A percentile compares a stretch with the other conserved stretches of the same genome.
Conservation (phyloP, 768 basidiomycete genomes). For the Podaxis sp. region DNA sequence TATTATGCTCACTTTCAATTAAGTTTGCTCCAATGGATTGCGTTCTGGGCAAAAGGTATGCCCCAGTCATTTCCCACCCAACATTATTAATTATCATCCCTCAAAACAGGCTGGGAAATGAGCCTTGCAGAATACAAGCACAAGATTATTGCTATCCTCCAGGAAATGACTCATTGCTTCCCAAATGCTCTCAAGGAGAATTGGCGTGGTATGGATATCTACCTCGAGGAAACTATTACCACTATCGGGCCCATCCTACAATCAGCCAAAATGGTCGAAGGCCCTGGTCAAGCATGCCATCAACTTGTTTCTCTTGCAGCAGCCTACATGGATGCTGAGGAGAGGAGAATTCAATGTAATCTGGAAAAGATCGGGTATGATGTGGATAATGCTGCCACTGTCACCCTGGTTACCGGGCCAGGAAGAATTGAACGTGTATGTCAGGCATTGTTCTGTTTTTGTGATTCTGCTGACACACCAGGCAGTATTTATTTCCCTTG, state of each 20-base stretch:
- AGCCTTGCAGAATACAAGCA: constrained; percentile 34
- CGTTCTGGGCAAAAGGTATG: constrained; percentile 37
- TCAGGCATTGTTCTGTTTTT: background rate
- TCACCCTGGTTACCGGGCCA: constrained; percentile 33
- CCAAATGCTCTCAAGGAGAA: constrained; percentile 32
- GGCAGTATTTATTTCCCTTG: constrained; percentile 23
- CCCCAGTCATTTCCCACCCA: background rate
- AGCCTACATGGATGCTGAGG: constrained; percentile 26
- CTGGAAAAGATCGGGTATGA: constrained; percentile 31
- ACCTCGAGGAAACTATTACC: constrained; percentile 33
- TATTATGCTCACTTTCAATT: background rate
- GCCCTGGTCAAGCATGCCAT: constrained; percentile 26
- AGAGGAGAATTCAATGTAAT: constrained; percentile 29
- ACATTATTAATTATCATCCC: background rate
- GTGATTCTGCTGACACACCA: background rate
- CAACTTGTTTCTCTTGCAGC: constrained; percentile 28
- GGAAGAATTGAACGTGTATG: constrained; percentile 37
- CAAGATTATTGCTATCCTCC: constrained; percentile 31
- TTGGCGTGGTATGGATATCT: constrained; percentile 31
- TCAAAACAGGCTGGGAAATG: constrained; percentile 31
- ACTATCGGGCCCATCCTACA: constrained; percentile 33
- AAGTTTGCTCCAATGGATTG: constrained; percentile 36
- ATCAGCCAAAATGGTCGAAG: constrained; percentile 28
- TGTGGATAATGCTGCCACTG: constrained; percentile 33
- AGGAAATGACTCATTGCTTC: constrained; percentile 29